These are phyloP conservation scores for Pichia phayaonensis DNA, from an alignment of 805 yeast genomes.

Conservation along the genomic window DNA sequence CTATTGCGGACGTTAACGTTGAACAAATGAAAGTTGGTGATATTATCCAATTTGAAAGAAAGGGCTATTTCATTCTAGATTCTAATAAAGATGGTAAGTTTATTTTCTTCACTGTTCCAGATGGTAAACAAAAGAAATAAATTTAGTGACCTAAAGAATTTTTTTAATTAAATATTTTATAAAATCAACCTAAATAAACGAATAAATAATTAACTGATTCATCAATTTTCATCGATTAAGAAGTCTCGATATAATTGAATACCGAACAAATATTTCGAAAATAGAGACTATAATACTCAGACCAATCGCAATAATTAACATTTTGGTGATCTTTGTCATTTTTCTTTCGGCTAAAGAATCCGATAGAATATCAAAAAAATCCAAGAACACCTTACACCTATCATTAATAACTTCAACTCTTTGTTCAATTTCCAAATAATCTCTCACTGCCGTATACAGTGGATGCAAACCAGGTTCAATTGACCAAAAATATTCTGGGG, in stretches of 20 bases:
- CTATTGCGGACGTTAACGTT: slow-evolving; percentile 75
- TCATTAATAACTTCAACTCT: slow-evolving; percentile 91
- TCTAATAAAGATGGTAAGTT: slow-evolving; percentile 50
- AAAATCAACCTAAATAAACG: background rate
- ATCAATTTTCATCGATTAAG: background rate
- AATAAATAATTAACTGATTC: background rate
- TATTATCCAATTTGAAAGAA: slow-evolving; percentile 90
- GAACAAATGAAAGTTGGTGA: slow-evolving; percentile 75
- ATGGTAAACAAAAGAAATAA: slow-evolving; percentile 69
- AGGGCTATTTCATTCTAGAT: slow-evolving; percentile 90
- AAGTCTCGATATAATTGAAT: slow-evolving; percentile 34
- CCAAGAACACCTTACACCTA: slow-evolving; percentile 87
- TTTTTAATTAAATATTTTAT: no score
- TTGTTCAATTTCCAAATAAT: slow-evolving; percentile 90
- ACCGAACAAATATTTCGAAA: slow-evolving; percentile 59
- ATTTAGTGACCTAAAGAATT: background rate
- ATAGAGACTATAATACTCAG: slow-evolving; percentile 71
- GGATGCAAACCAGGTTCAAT: slow-evolving; percentile 94
- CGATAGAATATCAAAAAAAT: slow-evolving; percentile 84
- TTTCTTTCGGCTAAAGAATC: slow-evolving; percentile 92
- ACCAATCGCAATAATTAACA: slow-evolving; percentile 76
- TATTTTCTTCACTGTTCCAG: slow-evolving; percentile 89
- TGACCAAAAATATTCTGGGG: slow-evolving; percentile 96
- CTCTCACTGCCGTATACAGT: slow-evolving; percentile 78
- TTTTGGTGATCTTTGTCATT: slow-evolving; percentile 85